A percentile compares a stretch with the other conserved stretches of the same genome.
These are phyloP conservation scores for Aristolochia fimbriata DNA, from an alignment of 164 flowering plant genomes.

Conservation along the genomic window DNA sequence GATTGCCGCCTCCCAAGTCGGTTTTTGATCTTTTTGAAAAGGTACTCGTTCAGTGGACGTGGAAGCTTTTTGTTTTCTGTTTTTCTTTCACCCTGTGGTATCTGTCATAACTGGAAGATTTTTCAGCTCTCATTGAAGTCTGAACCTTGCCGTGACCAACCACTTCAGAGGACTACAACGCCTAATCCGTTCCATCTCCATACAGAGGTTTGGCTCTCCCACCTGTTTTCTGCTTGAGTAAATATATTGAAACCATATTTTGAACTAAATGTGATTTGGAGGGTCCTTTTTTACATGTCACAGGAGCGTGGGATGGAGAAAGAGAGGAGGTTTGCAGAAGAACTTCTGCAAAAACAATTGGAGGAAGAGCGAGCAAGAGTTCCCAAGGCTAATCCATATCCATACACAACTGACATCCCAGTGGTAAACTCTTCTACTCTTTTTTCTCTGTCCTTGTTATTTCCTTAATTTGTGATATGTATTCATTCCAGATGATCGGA, in stretches of 20 bases:
- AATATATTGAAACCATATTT: not conserved
- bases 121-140: conserved; percentile 71
- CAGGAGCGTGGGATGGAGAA: conserved; percentile 86
- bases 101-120: not conserved
- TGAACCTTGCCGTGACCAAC: conserved; percentile 42
- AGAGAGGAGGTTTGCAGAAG: conserved; percentile 49
- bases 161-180: conserved; percentile 46
- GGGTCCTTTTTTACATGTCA: not conserved
- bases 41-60: no score
- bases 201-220: conserved; percentile 50
- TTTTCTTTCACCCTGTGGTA: not conserved
- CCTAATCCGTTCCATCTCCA: conserved; percentile 86
- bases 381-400: conserved; percentile 88
- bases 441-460: not conserved
- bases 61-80: not conserved
- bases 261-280: not conserved
- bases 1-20: conserved; percentile 44
- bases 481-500: not conserved
- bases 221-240: no score
- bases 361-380: conserved; percentile 78
- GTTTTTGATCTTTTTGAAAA: conserved; percentile 73
- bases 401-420: conserved; percentile 92
- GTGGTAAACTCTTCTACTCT: conserved; percentile 37
- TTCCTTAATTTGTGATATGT: not conserved
- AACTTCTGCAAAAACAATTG: conserved; percentile 50